Evolutionary conservation across 2,329 filamentous ascomycete species (phyloP), one percentile per base, ranked within the genome.

Genomic region (Alternaria brassicicola): DNA sequence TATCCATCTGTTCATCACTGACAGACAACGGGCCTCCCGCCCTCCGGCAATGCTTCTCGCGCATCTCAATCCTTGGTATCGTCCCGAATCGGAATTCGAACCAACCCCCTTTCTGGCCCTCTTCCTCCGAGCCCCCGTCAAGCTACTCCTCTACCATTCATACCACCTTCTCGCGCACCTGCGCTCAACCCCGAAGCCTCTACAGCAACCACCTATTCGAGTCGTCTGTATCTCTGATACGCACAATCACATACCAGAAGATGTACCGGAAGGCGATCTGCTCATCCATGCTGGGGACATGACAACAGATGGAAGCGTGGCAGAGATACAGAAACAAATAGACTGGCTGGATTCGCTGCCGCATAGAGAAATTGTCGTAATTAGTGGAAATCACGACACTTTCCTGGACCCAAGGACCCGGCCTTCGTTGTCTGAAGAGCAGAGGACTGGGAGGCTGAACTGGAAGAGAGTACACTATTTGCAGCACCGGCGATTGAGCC

Each of bases 191-290:
- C 86, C 90, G 1, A 80, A 76, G 15, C 85, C 88, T 7, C 83
- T 86, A 54, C 81, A 80, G 54, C 81, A 80, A 55, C 81, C 80
- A 1, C 79, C 85, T 6, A 86, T 97, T 71, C 88, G 88, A 59
- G 84, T 97, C 25, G 91, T 97, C 63, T 96, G 92, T 78, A 87
- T 97, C 63, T 94, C 92, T 9, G 94, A 97, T 78, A 97, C 94
- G 0, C 94, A 97, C 79, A 87, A 86, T 59, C 82, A 84, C 39
- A 82, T 83, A 9, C 79, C 86, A 7, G 67, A 77, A 17, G 67
- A 82, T n/a, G 82, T 96, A 1, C 92, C 93, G 0, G 78, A 84
- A 9, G 93, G 93, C 55, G 93, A 97, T 75, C 82, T 97, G 21
- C 85, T 98, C 47, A 90, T 98, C 67, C 94, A 97, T 73, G 91